Evolutionary conservation across 345 rosid species (phyloP).

Genomic region (Eutrema yunnanense): DNA sequence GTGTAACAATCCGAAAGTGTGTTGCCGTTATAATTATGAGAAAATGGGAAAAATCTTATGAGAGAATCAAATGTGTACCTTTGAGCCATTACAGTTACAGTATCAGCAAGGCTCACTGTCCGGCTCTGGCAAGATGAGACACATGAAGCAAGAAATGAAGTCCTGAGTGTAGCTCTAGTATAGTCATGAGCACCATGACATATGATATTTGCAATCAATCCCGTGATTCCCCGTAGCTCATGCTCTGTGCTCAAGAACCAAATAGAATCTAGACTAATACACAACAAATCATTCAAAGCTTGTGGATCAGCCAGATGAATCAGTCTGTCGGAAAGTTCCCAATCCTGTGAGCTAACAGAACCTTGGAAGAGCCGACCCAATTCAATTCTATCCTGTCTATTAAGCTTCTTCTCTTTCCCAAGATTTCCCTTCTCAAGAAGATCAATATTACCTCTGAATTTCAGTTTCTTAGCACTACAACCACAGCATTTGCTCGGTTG

Average conservation of each 20-base stretch:
- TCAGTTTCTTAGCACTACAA: constrained; percentile 46
- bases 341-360: constrained; percentile 78
- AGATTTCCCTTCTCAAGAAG: constrained; percentile 36
- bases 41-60: not conserved
- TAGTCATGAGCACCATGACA: constrained; percentile 88
- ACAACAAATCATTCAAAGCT: constrained; percentile 81
- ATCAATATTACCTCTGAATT: constrained; percentile 37
- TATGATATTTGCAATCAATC: constrained; percentile 63
- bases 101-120: constrained; percentile 76
- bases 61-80: constrained; percentile 42
- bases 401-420: constrained; percentile 59
- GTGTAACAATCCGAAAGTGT: not conserved
- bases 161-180: constrained; percentile 92
- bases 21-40: not conserved
- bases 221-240: constrained; percentile 63
- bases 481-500: constrained; percentile 33
- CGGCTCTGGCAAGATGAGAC: constrained; percentile 91
- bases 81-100: constrained; percentile 88
- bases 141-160: constrained; percentile 95
- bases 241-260: constrained; percentile 81
- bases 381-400: constrained; percentile 69
- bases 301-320: constrained; percentile 69
- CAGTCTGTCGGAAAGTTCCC: constrained; percentile 80
- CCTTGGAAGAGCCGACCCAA: constrained; percentile 70
- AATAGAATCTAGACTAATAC: constrained; percentile 80